Base-by-base conservation (phyloP, 108 stramenopile species). In the Fragilaria crotonensis region DNA sequence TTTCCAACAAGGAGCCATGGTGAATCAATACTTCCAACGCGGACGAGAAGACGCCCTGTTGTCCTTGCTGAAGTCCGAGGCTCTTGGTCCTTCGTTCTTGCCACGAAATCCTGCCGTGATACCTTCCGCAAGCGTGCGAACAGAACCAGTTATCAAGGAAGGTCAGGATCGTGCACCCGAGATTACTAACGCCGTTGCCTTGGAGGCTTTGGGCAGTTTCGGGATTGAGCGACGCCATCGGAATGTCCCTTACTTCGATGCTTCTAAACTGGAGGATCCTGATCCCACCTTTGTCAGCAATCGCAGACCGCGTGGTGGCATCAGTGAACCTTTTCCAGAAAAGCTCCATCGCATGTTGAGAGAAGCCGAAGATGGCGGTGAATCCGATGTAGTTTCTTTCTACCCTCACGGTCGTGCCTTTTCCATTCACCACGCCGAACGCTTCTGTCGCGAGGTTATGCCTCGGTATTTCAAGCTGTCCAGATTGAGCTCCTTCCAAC, bases 401-500 rank as follows among this genome's bases (percentile, higher is more conserved):
- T 21, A 70, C 4, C 50, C 64, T 3, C 78, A 83, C 21, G 87
- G 87, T 11, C 57, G 71, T 22, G 76, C 83, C 2, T 84, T 88
- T 59, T 68, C 64, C 22, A 75, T 88, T 25, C 80, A 80, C 53
- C 59, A 83, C 2, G 72, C 81, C 1, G 67, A 74, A 17, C 45
- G 62, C 25, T 84, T 88, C 52, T 66, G 77, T 17, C 33, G 56
- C 11, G 58, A 75, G 20, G 36, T 90, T 32, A 78, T 96, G 84
- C 91, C 90, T 2, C 54, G 54, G 18, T 93, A 90, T 68, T 94
- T 94, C 60, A 71, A 74, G 21, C 83, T 77, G 60, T 79, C 79
- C 44, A 84, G 82, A 51, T 71, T 84, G 45, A 74, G 80, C n/a
- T 80, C 79, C 25, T 92, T 96, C 57, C 93, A 96, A 57, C 52